Evolutionary conservation across 495 filamentous ascomycete genomes (phyloP).

Genomic region (Xylaria telfairii): DNA sequence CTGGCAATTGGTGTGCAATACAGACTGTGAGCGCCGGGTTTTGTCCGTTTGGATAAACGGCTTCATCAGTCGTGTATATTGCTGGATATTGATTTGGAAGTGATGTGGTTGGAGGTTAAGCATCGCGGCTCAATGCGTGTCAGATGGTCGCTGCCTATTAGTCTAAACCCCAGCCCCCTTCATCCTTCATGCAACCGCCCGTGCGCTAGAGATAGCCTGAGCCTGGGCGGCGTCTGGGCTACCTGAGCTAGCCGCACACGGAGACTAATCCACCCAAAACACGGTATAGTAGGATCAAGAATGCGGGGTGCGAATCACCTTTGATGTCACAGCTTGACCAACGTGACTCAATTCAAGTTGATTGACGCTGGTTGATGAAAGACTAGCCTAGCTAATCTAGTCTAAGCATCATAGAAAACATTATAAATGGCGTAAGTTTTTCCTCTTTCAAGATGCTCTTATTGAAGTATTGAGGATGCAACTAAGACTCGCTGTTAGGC

Average conservation of each 20-base stretch:
- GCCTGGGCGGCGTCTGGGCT: neutral
- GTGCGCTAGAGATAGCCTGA: too few relatives aligned
- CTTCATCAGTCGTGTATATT: slow-evolving; percentile 19
- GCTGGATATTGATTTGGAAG: slow-evolving; percentile 16
- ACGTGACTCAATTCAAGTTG: neutral
- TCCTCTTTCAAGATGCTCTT: neutral
- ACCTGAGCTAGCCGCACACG: neutral
- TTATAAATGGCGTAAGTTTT: neutral
- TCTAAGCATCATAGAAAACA: too few relatives aligned
- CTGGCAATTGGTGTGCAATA: neutral
- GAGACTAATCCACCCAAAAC: neutral
- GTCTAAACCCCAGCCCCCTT: slow-evolving; percentile 12
- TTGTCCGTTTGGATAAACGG: slow-evolving; percentile 12
- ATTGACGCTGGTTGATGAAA: neutral
- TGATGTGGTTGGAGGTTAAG: neutral
- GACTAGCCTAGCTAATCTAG: neutral
- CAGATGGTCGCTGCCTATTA: neutral
- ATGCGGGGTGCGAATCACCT: neutral
- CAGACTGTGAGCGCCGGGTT: neutral
- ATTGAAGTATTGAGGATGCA: neutral
- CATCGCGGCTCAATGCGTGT: slow-evolving; percentile 23
- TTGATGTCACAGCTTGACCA: slow-evolving; percentile 4
- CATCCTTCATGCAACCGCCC: slow-evolving; percentile 1
- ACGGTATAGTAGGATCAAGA: neutral
- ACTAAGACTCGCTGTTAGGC: too few relatives aligned